Evolutionary conservation across 192 early-diverging fungal species (phyloP).

Genomic region (Linnemannia hyalina): DNA sequence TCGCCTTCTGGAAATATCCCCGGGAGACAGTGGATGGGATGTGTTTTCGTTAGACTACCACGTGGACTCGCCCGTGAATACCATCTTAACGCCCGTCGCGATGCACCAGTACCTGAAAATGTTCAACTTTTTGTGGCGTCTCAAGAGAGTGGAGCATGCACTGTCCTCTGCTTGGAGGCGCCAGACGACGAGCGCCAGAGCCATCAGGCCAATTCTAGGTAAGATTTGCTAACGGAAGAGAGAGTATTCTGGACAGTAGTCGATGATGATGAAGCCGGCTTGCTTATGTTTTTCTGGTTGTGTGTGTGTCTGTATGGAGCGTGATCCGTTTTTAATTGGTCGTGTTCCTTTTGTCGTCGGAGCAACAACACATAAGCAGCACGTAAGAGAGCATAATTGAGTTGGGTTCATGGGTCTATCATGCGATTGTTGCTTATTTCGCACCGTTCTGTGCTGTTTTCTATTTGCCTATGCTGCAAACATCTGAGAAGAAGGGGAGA

Average conservation of each 20-base stretch:
- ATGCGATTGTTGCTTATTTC: constrained; percentile 3
- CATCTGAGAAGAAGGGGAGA: neutral
- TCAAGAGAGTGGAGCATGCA: constrained; percentile 89
- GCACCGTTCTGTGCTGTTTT: neutral
- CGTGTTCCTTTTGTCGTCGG: neutral
- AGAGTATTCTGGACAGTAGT: neutral
- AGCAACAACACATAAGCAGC: neutral
- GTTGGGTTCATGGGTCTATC: neutral
- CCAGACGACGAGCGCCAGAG: constrained; percentile 77
- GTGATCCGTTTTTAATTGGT: neutral
- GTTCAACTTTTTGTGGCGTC: constrained; percentile 89
- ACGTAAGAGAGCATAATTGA: neutral
- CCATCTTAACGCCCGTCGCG: constrained; percentile 78
- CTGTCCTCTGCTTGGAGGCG: constrained; percentile 82
- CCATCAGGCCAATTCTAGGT: constrained; percentile 60
- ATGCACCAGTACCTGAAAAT: constrained; percentile 88
- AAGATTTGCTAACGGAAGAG: neutral
- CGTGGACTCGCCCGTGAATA: constrained; percentile 85
- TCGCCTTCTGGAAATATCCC: constrained; percentile 76
- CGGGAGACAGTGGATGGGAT: constrained; percentile 89
- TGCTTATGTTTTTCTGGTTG: neutral
- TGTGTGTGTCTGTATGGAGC: neutral
- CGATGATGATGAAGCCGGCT: neutral
- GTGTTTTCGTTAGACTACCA: constrained; percentile 92
- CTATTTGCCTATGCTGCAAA: constrained; percentile 41